Conservation (phyloP, 495 filamentous ascomycete genomes). For the Penicillium pancosmium region DNA sequence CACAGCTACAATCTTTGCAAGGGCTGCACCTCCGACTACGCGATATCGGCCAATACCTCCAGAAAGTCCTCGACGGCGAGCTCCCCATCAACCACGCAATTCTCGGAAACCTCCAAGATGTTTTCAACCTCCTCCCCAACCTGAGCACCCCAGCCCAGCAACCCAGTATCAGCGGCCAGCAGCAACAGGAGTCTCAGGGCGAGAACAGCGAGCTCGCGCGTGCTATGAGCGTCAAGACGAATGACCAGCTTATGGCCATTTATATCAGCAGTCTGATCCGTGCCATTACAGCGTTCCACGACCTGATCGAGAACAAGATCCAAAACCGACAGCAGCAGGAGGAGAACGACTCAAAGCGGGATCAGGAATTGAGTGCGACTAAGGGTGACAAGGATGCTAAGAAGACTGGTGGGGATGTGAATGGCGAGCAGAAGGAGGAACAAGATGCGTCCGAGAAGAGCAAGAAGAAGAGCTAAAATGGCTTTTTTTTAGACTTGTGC, state of each 20-base stretch:
- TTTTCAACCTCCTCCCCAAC: slow-evolving; percentile 98
- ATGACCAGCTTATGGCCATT: slow-evolving; percentile 97
- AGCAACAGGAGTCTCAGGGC: slow-evolving; percentile 39
- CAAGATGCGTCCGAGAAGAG: slow-evolving; percentile 63
- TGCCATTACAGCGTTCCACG: slow-evolving; percentile 98
- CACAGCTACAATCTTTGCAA: slow-evolving; percentile 95
- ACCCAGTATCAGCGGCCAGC: slow-evolving; percentile 46
- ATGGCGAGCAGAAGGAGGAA: slow-evolving; percentile 67
- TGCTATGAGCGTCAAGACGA: slow-evolving; percentile 98
- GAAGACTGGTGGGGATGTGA: slow-evolving; percentile 57
- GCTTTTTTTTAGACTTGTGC: slow-evolving; percentile 6
- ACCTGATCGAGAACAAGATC: slow-evolving; percentile 99
- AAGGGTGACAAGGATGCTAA: slow-evolving; percentile 69
- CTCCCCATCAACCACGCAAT: slow-evolving; percentile 97
- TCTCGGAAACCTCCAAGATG: slow-evolving; percentile 94
- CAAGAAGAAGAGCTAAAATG: slow-evolving; percentile 58
- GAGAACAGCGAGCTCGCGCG: slow-evolving; percentile 83
- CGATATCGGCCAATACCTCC: slow-evolving; percentile 92
- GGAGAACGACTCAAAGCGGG: slow-evolving; percentile 85
- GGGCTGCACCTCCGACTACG: slow-evolving; percentile 93
- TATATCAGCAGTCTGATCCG: slow-evolving; percentile 95
- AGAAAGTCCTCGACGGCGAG: slow-evolving; percentile 90
- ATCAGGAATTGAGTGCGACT: slow-evolving; percentile 58
- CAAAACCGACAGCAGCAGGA: slow-evolving; percentile 97
- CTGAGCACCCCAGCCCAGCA: slow-evolving; percentile 77